Conservation (phyloP, 163 green algal genomes). For the Trebouxiophyceae sp. region DNA sequence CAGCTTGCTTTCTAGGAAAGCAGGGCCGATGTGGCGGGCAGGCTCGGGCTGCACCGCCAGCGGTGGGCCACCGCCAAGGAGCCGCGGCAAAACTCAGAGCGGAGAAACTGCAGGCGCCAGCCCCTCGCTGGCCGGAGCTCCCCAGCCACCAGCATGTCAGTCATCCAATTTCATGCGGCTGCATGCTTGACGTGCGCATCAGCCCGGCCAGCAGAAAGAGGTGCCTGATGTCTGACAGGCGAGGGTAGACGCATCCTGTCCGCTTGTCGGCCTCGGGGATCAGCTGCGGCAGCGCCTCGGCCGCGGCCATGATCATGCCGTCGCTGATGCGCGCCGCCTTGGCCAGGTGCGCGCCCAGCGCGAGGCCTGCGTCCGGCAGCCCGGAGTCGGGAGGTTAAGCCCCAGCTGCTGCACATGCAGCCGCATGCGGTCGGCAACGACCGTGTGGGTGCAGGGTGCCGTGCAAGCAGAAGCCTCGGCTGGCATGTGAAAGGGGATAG, state of each 20-base stretch:
- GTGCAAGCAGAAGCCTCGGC: no score
- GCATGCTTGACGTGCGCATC: neutral
- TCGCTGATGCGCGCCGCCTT: conserved; percentile 41
- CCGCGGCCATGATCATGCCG: conserved; percentile 66
- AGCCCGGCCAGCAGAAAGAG: neutral
- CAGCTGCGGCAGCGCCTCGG: conserved; percentile 30
- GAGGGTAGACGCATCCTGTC: conserved; percentile 40
- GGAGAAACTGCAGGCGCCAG: neutral
- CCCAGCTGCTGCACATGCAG: no score
- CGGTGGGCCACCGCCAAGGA: no score
- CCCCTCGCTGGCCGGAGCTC: no score
- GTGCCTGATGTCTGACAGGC: conserved; percentile 39
- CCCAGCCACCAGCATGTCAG: neutral
- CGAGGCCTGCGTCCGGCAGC: conserved; percentile 59
- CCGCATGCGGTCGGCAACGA: no score
- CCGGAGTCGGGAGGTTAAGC: no score
- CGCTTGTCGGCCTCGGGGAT: conserved; percentile 31
- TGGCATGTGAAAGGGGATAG: no score
- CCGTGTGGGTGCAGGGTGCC: no score
- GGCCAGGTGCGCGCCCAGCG: conserved; percentile 55
- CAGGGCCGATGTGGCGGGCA: neutral
- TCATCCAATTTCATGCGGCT: no score
- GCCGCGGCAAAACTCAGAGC: neutral
- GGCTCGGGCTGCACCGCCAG: no score
- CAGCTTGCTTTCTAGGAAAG: neutral